A percentile compares a stretch with the other conserved stretches of the same genome.
Evolutionary conservation across 1,284 basidiomycete genomes (phyloP).

Genomic region (Cryptococcus deneoformans): DNA sequence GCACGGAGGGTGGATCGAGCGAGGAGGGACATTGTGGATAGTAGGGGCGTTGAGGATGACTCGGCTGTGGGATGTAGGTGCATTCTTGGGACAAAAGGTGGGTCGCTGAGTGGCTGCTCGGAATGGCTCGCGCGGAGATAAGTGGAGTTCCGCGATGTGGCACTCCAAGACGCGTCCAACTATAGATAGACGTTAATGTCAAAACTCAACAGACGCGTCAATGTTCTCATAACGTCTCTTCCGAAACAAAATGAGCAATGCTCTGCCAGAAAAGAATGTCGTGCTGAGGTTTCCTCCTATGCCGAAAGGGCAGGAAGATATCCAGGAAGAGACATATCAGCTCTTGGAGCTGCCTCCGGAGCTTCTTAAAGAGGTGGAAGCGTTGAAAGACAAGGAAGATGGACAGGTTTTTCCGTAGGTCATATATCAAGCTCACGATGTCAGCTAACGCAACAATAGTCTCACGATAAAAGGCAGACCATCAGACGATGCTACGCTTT

Average conservation of each 20-base stretch:
- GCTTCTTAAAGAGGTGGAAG: slow-evolving; percentile 44
- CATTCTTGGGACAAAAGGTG: background rate
- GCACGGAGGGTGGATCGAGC: slow-evolving; percentile 24
- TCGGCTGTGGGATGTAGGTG: background rate
- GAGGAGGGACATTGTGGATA: slow-evolving; percentile 30
- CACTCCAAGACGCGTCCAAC: background rate
- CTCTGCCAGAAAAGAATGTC: slow-evolving; percentile 6
- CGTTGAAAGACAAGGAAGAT: slow-evolving; percentile 5
- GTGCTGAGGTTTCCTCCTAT: slow-evolving; percentile 23
- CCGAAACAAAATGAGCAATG: background rate
- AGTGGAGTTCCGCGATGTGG: background rate
- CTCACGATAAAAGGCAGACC: slow-evolving; percentile 74
- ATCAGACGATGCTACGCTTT: slow-evolving; percentile 82
- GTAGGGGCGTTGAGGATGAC: no score
- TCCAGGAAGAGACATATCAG: slow-evolving; percentile 39
- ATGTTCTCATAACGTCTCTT: background rate
- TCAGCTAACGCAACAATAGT: slow-evolving; percentile 46
- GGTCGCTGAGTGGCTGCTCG: background rate
- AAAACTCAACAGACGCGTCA: background rate
- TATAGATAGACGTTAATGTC: background rate
- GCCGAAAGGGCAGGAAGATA: slow-evolving; percentile 1
- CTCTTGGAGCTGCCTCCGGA: slow-evolving; percentile 48
- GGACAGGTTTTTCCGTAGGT: slow-evolving; percentile 34
- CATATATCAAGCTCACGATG: background rate
- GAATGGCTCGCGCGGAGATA: background rate